Percentiles rank a stretch among this genome's conserved stretches.
Conservation (phyloP, 192 early-diverging fungal species). For the Coemansia sp. region DNA sequence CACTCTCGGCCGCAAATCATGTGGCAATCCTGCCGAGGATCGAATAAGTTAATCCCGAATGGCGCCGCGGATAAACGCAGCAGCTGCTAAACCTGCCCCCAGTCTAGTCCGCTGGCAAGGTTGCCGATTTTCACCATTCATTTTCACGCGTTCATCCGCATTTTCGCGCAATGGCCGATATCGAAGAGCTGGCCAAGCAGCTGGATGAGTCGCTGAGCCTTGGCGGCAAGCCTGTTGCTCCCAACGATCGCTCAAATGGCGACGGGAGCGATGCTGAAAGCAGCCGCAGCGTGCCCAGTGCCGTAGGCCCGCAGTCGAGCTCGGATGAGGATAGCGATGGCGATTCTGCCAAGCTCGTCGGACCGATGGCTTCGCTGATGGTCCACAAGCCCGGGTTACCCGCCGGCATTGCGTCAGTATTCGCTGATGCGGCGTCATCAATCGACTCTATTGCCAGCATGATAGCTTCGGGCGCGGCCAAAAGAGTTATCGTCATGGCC, state of each 20-base stretch:
- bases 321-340: conserved; percentile 7
- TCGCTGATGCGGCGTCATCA: conserved; percentile 10
- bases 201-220: conserved; percentile 21
- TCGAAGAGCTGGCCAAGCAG: conserved; percentile 24
- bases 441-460: conserved; percentile 28
- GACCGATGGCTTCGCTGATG: conserved; percentile 1
- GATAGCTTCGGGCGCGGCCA: conserved; percentile 17
- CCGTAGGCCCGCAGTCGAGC: conserved; percentile 13
- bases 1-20: too few species aligned
- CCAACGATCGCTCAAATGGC: neutral
- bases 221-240: neutral
- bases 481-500: conserved; percentile 76
- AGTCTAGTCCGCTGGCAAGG: neutral
- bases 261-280: conserved; percentile 8
- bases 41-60: neutral
- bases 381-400: conserved; percentile 16
- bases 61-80: neutral
- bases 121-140: neutral
- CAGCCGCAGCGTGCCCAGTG: conserved; percentile 1
- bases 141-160: neutral
- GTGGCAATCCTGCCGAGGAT: neutral
- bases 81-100: neutral
- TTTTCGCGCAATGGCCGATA: neutral
- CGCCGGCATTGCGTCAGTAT: conserved; percentile 9
- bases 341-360: neutral